Base-by-base conservation (phyloP, 1,284 basidiomycete genomes). In the Meripilus lineatus region DNA sequence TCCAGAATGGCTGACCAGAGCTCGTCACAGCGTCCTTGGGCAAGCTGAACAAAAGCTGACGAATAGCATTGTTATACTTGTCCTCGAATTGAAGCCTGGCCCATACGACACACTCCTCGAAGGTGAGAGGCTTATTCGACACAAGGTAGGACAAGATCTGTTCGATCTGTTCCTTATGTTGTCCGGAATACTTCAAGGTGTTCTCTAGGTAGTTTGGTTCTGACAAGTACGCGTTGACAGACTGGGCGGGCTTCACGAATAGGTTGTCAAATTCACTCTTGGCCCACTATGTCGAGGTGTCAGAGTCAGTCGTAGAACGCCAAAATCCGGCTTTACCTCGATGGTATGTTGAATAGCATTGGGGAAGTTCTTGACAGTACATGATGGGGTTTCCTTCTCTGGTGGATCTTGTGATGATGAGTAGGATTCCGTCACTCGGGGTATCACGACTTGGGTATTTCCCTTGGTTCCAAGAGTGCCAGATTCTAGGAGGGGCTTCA, bases 301-400 rank as follows among this genome's bases (percentile, higher is more conserved):
- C 8, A 46, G 50, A n/a, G 53, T 45, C 44, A 48, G 25, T 21
- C 23, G 13, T 24, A 15, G 17, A 45, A 32, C 35, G n/a, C 11
- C 28, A 40, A 14, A 39, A 15, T 42, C 13, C 6, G 34, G 21
- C 48, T 69, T 50, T 55, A 87, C 88, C 73, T 95, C 90, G 53
- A 99, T 99, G n/a, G 95, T 98, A 69, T 99, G 96, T 57, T 93
- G 87, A 56, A 99, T 99, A 26, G 89, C 86, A 64, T 99, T 97
- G 23, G 96, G 96, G 81, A 99, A 99, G 69, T 93, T 98, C 72
- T 98, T 99, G 61, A 99, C 89, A 7, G 96, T 99, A 69, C 97
- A 99, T 32, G 92, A 92, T 8, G 97, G 92, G 13, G 94, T 88
- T 61, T 95, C 90, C 70, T 98, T 99, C 70, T 99, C 97, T 15